Base-by-base conservation (phyloP, 2,329 filamentous ascomycete genomes). In the Fusarium proliferatum region DNA sequence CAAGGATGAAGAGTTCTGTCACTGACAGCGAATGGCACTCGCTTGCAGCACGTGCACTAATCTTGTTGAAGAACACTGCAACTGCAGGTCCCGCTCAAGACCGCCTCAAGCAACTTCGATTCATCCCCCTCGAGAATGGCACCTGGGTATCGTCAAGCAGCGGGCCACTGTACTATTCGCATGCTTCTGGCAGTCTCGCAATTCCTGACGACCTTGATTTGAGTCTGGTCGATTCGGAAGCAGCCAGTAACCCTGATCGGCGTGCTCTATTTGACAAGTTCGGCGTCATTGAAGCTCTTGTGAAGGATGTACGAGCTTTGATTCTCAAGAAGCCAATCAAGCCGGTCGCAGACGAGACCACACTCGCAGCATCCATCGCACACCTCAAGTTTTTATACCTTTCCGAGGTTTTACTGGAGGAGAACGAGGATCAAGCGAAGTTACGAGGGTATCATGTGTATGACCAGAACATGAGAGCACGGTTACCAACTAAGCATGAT, bases 321-420 rank as follows among this genome's bases (percentile, higher is more conserved):
- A 68, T 77, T 16, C 34, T 73, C 4, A 16, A 55, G 21, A 68
- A 59, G 19, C 53, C 34, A 2, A 9, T 39, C 5, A 28, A 34
- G 6, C 7, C 34, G 15, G 15, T 46, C 8, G 43, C 49, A 0
- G 28, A 67, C 34, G 26, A 36, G 6, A 21, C 15, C 6, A 34
- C 42, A 3, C 51, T 76, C 2, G 16, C 28, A 1, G 46, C 57
- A 9, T 77, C 75, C 0, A 43, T 71, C 13, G 30, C 30, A 7
- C 65, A 69, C 6, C 42, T 76, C 3, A 64, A 64, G 13, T 77
- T 76, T 9, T 15, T 77, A 9, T 77, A 77, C 26, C 57, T 68
- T 2, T 73, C 74, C 1, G 72, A 76, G 9, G 45, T 41, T 3
- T 39, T 71, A 3, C 23, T 73, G 0, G 59, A 64, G 5, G 41